Base-by-base conservation (phyloP, 2,329 filamentous ascomycete genomes). In the Ceratocystis colombiana region DNA sequence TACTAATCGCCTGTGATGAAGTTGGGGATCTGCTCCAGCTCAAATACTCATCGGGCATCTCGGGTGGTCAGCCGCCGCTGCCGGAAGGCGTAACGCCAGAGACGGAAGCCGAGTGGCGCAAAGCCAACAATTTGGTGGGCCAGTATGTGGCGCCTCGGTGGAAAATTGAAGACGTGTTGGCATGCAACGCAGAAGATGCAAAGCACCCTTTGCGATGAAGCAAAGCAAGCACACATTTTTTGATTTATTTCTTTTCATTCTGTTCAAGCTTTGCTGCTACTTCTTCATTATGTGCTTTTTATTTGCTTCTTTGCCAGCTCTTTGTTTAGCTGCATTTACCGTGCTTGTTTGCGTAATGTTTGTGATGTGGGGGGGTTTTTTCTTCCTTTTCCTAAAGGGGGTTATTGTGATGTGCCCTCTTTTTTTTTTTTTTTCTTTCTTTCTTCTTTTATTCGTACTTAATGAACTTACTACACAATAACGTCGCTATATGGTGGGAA, bases 41-140 rank as follows among this genome's bases (percentile, higher is more conserved):
- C 74, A 97, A 96, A 79, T 96, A 96, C 78, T 96, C 91, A n/a
- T 95, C 89, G 15, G 94, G 94, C 70, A 85, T 96, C 72, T 93
- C 94, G 12, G 94, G 94, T 70, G 94, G 94, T 67, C 84, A 89
- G 46, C 84, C 90, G 62, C 87, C 89, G 7, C 80, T 93, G 2
- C 86, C 87, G 2, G 87, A 89, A 45, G 88, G 85, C 17, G 80
- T 90, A 48, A 82, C 83, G 0, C 81, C 85, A 8, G 85, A 93
- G 73, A 85, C 87, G 74, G 89, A 95, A 75, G 79, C 82, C 69
- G 84, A 88, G 71, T 85, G 85, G 81, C 79, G 82, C 66, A 81
- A 80, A 71, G 79, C 80, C 66, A 83, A 82, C 61, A 83, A 83
- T 50, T 75, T 92, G 20, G 83, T 89, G 70, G 88, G 90, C 70